A percentile compares a stretch with the other conserved stretches of the same genome.
These are phyloP conservation scores for Hibiscus tridactylites DNA, from an alignment of 345 rosid genomes.

Conservation along the genomic window DNA sequence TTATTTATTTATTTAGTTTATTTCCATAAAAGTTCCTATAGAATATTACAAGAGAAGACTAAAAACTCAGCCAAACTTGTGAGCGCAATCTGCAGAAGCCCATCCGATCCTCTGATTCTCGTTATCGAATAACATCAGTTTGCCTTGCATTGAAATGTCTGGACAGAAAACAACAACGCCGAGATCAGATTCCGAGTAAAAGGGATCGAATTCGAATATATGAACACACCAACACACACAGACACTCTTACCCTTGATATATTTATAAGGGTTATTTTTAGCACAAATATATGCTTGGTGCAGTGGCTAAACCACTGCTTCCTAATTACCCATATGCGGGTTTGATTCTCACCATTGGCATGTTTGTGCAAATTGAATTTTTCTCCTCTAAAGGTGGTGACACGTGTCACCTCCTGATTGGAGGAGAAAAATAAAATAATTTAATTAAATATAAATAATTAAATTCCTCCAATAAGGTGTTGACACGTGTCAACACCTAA, in stretches of 20 bases:
- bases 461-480: too few relatives aligned
- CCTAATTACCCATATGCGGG: too few relatives aligned
- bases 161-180: not conserved
- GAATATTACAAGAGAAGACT: not conserved
- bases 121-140: constrained; percentile 10
- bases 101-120: constrained; percentile 14
- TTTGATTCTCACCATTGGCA: too few relatives aligned
- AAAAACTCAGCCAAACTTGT: not conserved
- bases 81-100: not conserved
- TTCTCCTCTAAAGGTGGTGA: too few relatives aligned
- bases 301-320: too few relatives aligned
- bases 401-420: too few relatives aligned
- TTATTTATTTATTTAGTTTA: not conserved
- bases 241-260: constrained; percentile 9
- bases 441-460: too few relatives aligned
- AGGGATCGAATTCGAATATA: not conserved
- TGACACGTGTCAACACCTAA: too few relatives aligned
- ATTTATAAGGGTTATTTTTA: too few relatives aligned
- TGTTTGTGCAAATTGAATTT: too few relatives aligned
- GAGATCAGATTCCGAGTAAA: not conserved
- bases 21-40: not conserved
- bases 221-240: not conserved
- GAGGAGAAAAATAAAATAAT: too few relatives aligned
- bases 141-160: constrained; percentile 11
- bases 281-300: too few relatives aligned